Conservation (phyloP, 139 green algal species). For the Coccomyxa sp. region DNA sequence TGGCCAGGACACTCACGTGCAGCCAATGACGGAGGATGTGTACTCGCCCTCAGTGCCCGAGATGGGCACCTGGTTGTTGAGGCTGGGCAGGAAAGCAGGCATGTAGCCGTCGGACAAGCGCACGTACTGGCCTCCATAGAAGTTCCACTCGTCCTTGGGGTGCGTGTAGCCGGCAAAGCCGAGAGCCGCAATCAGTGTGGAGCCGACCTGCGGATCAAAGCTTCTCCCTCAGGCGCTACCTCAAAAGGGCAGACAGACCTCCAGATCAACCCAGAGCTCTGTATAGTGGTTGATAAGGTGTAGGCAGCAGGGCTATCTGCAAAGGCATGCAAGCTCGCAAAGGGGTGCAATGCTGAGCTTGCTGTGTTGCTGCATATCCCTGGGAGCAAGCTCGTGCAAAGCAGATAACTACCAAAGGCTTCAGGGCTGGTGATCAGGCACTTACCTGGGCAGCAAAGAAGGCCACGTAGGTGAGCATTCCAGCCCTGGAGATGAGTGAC, state of each 20-base stretch:
- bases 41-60: constrained; percentile 47
- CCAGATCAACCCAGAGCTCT: too few relatives aligned
- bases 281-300: too few relatives aligned
- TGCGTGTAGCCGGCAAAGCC: constrained; percentile 66
- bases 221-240: too few relatives aligned
- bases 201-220: constrained; percentile 33
- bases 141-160: constrained; percentile 22
- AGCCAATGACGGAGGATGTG: constrained; percentile 67
- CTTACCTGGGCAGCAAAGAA: constrained; percentile 67
- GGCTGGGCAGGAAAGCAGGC: constrained; percentile 40
- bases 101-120: constrained; percentile 27
- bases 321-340: too few relatives aligned
- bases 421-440: too few relatives aligned
- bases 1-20: constrained; percentile 47
- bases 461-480: constrained; percentile 65
- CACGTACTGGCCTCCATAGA: constrained; percentile 51
- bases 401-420: too few relatives aligned
- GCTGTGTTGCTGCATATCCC: too few relatives aligned
- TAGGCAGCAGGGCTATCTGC: too few relatives aligned
- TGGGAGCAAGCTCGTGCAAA: too few relatives aligned
- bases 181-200: constrained; percentile 62
- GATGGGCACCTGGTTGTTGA: constrained; percentile 38
- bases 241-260: too few relatives aligned
- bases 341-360: too few relatives aligned
- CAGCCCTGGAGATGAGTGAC: constrained; percentile 52